These are phyloP conservation scores for Penicillium cosmopolitanum DNA, from an alignment of 495 filamentous ascomycete genomes.

Conservation along the genomic window DNA sequence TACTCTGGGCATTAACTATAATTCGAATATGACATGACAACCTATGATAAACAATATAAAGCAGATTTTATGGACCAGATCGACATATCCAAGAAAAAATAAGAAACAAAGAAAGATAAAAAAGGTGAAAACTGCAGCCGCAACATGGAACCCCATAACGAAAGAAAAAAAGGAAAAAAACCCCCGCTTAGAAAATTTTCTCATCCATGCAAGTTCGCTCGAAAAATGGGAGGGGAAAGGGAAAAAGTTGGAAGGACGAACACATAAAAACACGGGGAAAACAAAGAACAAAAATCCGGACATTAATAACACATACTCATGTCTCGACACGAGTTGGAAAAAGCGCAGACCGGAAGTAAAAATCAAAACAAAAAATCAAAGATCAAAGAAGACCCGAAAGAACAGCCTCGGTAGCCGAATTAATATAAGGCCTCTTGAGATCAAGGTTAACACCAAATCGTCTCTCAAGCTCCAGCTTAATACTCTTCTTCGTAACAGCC, in stretches of 20 bases:
- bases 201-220: conserved; percentile 32
- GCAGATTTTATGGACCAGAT: conserved; percentile 14
- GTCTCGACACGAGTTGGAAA: conserved; percentile 2
- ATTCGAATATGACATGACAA: not conserved
- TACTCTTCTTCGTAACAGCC: conserved; percentile 97
- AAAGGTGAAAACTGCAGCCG: not conserved
- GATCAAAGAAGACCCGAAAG: conserved; percentile 68
- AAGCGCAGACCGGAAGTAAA: not conserved
- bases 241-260: conserved; percentile 4
- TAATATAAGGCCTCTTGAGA: conserved; percentile 84
- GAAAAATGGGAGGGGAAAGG: conserved; percentile 9
- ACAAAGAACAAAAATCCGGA: conserved; percentile 10
- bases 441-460: conserved; percentile 84
- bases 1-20: conserved; percentile 23
- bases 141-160: not conserved
- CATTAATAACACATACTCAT: conserved; percentile 16
- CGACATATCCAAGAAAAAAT: conserved; percentile 7
- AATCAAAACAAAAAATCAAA: not conserved
- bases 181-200: conserved; percentile 23
- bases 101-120: conserved; percentile 6
- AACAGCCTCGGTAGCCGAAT: conserved; percentile 80
- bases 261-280: not conserved
- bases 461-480: conserved; percentile 90
- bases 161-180: conserved; percentile 8
- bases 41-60: conserved; percentile 9